phyloP scores from a whole-genome alignment of 1,284 basidiomycete species.

The Trametes polyzona region DNA sequence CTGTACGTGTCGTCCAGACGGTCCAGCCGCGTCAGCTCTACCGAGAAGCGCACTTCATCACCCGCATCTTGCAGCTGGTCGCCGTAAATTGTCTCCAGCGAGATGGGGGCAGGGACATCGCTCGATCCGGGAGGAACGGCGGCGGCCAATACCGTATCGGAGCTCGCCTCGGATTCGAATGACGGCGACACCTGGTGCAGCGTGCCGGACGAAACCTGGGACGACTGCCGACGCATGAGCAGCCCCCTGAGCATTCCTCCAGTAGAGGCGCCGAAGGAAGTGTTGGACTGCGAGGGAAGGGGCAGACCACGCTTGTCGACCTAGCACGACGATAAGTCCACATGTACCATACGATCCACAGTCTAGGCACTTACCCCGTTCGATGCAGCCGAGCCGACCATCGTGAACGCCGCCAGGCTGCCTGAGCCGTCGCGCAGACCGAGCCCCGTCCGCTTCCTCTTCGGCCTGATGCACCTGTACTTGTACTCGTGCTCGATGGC shows the following conservation, averaged over 20 bases:
- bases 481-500: conserved; percentile 89
- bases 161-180: conserved; percentile 25
- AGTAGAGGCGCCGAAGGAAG: conserved; percentile 51
- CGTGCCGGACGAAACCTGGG: conserved; percentile 61
- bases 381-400: conserved; percentile 78
- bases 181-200: conserved; percentile 27
- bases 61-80: conserved; percentile 78
- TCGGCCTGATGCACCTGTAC: conserved; percentile 78
- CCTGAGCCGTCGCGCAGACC: conserved; percentile 45
- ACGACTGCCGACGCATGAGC: conserved; percentile 86
- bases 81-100: conserved; percentile 73
- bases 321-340: conserved; percentile 40
- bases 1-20: conserved; percentile 87
- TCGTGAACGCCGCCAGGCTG: conserved; percentile 71
- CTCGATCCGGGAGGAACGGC: conserved; percentile 26
- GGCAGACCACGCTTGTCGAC: conserved; percentile 85
- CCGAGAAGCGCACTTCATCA: conserved; percentile 92
- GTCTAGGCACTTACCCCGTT: conserved; percentile 65
- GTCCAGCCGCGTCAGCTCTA: conserved; percentile 88
- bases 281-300: conserved; percentile 67
- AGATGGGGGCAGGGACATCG: conserved; percentile 30
- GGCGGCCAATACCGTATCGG: conserved; percentile 33
- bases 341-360: neutral
- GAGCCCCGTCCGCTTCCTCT: conserved; percentile 63
- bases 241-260: conserved; percentile 84